These are phyloP conservation scores for Trypanosomatidae sp. DNA, from an alignment of 208 protist species.

Conservation along the genomic window DNA sequence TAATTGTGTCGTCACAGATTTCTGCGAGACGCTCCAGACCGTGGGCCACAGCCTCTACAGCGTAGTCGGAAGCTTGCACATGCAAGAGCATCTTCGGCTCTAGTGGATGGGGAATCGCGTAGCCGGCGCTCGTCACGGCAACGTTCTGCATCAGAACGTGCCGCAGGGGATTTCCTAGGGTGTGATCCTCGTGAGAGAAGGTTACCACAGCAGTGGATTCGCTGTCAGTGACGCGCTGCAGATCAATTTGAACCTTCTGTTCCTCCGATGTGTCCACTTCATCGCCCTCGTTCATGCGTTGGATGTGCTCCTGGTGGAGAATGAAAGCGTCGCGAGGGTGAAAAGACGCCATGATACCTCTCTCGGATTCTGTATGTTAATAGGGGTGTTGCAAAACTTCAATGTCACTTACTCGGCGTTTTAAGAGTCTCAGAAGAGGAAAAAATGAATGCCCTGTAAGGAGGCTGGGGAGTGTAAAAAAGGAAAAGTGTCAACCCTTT, in stretches of 20 bases:
- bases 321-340: slow-evolving; percentile 86
- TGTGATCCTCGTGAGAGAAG: slow-evolving; percentile 93
- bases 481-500: background rate
- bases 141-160: slow-evolving; percentile 93
- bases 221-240: slow-evolving; percentile 77
- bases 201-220: slow-evolving; percentile 79
- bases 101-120: slow-evolving; percentile 93
- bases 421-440: background rate
- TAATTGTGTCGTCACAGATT: slow-evolving; percentile 79
- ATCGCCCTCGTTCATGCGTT: slow-evolving; percentile 88
- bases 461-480: background rate
- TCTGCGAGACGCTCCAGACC: slow-evolving; percentile 79
- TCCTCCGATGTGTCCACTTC: slow-evolving; percentile 90
- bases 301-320: slow-evolving; percentile 86
- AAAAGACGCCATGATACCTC: slow-evolving; percentile 47
- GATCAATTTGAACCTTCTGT: slow-evolving; percentile 87
- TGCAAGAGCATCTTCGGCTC: slow-evolving; percentile 94
- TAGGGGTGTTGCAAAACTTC: background rate
- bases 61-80: slow-evolving; percentile 88
- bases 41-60: slow-evolving; percentile 77
- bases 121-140: slow-evolving; percentile 86
- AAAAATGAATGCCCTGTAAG: background rate
- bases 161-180: slow-evolving; percentile 90
- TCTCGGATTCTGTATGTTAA: background rate
- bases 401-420: background rate